Conservation (phyloP, 805 yeast species). For the Wickerhamiella alocasiicola region DNA sequence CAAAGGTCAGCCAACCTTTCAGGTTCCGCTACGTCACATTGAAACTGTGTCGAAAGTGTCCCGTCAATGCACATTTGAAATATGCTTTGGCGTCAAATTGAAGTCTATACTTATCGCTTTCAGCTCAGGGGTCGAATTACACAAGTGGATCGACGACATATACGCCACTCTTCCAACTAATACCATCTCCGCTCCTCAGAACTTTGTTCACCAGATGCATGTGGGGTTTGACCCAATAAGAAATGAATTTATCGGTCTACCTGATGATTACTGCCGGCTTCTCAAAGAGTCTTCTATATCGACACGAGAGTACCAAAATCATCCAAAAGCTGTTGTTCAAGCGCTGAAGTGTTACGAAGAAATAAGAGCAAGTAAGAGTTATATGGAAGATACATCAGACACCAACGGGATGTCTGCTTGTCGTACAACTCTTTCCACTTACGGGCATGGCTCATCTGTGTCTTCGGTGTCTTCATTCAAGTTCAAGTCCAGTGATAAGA, state of each 20-base stretch:
- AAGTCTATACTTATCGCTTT: background rate
- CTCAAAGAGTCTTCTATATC: slow-evolving; percentile 76
- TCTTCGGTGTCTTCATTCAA: too few relatives aligned
- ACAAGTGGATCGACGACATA: slow-evolving; percentile 6
- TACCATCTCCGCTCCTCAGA: background rate
- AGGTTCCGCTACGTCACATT: background rate
- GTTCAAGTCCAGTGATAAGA: too few relatives aligned
- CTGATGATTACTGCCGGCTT: slow-evolving; percentile 81
- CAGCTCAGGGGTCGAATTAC: background rate
- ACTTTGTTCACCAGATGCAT: slow-evolving; percentile 30
- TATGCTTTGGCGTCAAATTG: background rate
- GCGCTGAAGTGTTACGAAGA: slow-evolving; percentile 60
- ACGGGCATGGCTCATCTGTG: too few relatives aligned
- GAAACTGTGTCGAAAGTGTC: background rate
- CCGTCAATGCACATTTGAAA: slow-evolving; percentile 3
- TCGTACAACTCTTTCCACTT: too few relatives aligned
- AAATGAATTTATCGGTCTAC: slow-evolving; percentile 78
- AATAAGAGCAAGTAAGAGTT: too few relatives aligned
- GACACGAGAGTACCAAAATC: slow-evolving; percentile 68
- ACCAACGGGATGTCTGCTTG: too few relatives aligned
- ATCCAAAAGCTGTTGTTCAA: slow-evolving; percentile 85
- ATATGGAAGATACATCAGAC: too few relatives aligned
- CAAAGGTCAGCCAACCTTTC: background rate
- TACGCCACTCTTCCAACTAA: background rate
- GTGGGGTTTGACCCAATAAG: slow-evolving; percentile 73